Evolutionary conservation across 129 eudicot species (phyloP).

Genomic region (Scalesia atractyloides): DNA sequence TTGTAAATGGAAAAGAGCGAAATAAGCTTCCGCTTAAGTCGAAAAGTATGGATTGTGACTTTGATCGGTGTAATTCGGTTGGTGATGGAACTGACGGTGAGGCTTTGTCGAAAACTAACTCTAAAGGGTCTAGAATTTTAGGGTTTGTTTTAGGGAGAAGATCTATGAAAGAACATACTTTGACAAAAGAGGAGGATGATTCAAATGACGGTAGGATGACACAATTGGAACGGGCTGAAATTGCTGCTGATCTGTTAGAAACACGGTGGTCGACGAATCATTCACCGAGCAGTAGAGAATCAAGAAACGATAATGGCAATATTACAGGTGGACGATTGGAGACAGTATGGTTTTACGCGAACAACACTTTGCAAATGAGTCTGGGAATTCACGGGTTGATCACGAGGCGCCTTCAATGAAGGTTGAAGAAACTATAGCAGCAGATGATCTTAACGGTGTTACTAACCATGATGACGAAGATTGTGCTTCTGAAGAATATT

Average conservation of each 20-base stretch:
- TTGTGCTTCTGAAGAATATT: conserved; percentile 28
- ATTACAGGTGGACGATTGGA: conserved; percentile 39
- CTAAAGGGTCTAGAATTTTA: conserved; percentile 55
- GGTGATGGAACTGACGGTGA: conserved; percentile 44
- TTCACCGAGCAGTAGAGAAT: conserved; percentile 32
- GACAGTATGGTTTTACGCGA: conserved; percentile 34
- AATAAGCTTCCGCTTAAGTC: conserved; percentile 48
- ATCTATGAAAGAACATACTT: conserved; percentile 43
- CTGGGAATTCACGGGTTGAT: conserved; percentile 15
- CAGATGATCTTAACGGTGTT: conserved; percentile 12
- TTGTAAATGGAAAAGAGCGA: conserved; percentile 33
- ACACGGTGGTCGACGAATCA: conserved; percentile 82
- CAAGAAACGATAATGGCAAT: conserved; percentile 32
- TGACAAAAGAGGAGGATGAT: conserved; percentile 33
- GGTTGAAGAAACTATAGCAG: conserved; percentile 27
- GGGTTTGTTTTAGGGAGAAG: conserved; percentile 73
- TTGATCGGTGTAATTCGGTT: conserved; percentile 34
- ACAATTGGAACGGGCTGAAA: conserved; percentile 79
- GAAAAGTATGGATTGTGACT: conserved; percentile 55
- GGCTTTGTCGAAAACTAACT: conserved; percentile 38
- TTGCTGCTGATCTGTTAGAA: conserved; percentile 95
- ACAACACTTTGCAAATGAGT: conserved; percentile 38
- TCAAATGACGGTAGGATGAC: conserved; percentile 40
- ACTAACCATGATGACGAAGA: conserved; percentile 34
- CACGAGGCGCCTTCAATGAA: conserved; percentile 23